Evolutionary conservation across 2,329 filamentous ascomycete genomes (phyloP).

Genomic region (Cytospora piceicola): DNA sequence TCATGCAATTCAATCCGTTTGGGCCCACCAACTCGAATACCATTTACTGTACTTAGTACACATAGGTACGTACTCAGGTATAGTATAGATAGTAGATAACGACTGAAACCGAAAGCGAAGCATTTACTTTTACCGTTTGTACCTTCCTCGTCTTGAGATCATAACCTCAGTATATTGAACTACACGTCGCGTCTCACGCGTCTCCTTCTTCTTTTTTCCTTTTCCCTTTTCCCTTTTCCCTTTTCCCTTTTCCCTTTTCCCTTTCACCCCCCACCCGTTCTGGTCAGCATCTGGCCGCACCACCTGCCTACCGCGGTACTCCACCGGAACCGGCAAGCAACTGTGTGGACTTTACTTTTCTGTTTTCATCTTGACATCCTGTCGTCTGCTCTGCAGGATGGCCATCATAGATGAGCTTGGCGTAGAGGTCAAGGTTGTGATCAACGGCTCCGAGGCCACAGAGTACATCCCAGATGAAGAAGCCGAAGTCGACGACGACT

Average conservation of each 20-base stretch:
- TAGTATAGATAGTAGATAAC: too few species aligned
- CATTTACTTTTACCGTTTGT: too few species aligned
- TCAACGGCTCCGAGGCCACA: background rate
- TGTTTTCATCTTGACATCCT: background rate
- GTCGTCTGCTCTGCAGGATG: background rate
- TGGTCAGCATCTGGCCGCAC: background rate
- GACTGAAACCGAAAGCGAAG: too few species aligned
- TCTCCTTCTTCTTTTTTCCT: background rate
- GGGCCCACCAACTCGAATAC: too few species aligned
- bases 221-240: too few species aligned
- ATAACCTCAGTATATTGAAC: too few species aligned
- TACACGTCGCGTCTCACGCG: background rate
- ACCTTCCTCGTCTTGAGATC: background rate
- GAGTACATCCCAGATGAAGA: constrained; percentile 12
- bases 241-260: too few species aligned
- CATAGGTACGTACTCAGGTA: too few species aligned
- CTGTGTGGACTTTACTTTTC: background rate
- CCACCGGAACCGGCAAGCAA: background rate
- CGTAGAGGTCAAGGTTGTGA: constrained; percentile 10
- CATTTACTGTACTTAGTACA: too few species aligned
- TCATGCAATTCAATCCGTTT: too few species aligned
- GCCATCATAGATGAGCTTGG: constrained; percentile 16
- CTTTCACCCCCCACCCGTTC: background rate
- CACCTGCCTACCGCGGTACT: background rate
- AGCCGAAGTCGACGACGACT: constrained; percentile 23